phyloP scores from a whole-genome alignment of 371 early-diverging fungal species.

The Mortierella sp. region DNA sequence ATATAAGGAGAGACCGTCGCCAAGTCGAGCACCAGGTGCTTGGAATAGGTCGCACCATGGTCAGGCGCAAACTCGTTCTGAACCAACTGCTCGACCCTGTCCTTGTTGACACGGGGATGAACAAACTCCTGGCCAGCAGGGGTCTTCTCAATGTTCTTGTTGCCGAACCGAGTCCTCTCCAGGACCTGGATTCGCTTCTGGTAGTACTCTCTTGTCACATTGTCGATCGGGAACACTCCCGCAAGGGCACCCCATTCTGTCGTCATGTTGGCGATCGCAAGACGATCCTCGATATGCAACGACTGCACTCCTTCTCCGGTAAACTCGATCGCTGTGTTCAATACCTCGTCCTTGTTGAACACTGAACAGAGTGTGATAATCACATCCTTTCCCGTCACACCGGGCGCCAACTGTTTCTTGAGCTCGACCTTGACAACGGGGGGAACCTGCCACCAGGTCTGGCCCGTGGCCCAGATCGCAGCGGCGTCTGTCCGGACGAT shows the following conservation, averaged over 20 bases:
- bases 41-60: conserved; percentile 83
- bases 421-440: conserved; percentile 92
- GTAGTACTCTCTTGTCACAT: conserved; percentile 79
- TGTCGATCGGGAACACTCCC: conserved; percentile 95
- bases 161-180: conserved; percentile 65
- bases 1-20: conserved; percentile 88
- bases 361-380: conserved; percentile 92
- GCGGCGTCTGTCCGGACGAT: conserved; percentile 98
- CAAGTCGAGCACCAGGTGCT: conserved; percentile 90
- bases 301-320: conserved; percentile 77
- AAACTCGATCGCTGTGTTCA: conserved; percentile 96
- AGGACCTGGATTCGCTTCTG: conserved; percentile 74
- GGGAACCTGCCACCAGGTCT: conserved; percentile 98
- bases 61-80: conserved; percentile 72
- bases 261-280: conserved; percentile 98
- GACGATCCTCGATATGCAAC: conserved; percentile 88
- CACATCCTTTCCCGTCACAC: conserved; percentile 96
- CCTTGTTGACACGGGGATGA: conserved; percentile 82
- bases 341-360: conserved; percentile 90
- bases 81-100: conserved; percentile 68
- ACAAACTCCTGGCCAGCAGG: conserved; percentile 62
- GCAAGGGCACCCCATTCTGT: conserved; percentile 99
- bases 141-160: conserved; percentile 60
- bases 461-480: conserved; percentile 96
- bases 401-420: conserved; percentile 75